Base-by-base conservation (phyloP, 345 rosid species). In the Lepidium sativum region DNA sequence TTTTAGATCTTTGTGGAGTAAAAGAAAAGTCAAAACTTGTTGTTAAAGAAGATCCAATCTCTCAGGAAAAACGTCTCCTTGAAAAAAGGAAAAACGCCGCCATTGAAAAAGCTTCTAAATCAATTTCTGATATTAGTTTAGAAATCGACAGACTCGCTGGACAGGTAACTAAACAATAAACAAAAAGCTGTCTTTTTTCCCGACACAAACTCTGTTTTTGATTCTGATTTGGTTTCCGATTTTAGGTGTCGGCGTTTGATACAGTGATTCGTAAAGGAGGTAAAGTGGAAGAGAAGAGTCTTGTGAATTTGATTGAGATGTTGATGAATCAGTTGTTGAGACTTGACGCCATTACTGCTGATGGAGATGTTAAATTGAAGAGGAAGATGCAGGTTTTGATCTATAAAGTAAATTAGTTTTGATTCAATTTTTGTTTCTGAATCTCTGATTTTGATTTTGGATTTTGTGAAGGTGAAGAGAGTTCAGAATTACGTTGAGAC, bases 361-460 rank as follows among this genome's bases (percentile, higher is more conserved):
- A 86, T 71, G 99, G 97, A 15, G 97, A 95, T 80, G 95, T 79
- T 15, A 95, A 91, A 79, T 59, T 91, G 69, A 92, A 91, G 70
- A 91, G 97, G 75, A 95, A 95, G 78, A 80, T 83, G 94, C 99
- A 95, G 96, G n/a, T n/a, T n/a, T n/a, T n/a, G n/a, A n/a, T n/a
- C n/a, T n/a, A n/a, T n/a, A n/a, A n/a, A n/a, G n/a, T n/a, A n/a
- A n/a, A n/a, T n/a, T n/a, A n/a, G n/a, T n/a, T n/a, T n/a, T n/a
- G n/a, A n/a, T n/a, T n/a, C n/a, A n/a, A n/a, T n/a, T n/a, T 25
- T 25, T 25, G 29, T 25, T 25, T 25, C 5, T 0, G 5, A 27
- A 55, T 64, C 34, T 38, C 16, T 18, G 3, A 5, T 12, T 68
- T 58, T 68, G 69, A 17, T 62, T 52, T 72, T 56, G 57, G 21